Percentiles rank a stretch among this genome's conserved stretches.
These are phyloP conservation scores for Alternaria sp. DNA, from an alignment of 2,329 filamentous ascomycete species.

Conservation along the genomic window DNA sequence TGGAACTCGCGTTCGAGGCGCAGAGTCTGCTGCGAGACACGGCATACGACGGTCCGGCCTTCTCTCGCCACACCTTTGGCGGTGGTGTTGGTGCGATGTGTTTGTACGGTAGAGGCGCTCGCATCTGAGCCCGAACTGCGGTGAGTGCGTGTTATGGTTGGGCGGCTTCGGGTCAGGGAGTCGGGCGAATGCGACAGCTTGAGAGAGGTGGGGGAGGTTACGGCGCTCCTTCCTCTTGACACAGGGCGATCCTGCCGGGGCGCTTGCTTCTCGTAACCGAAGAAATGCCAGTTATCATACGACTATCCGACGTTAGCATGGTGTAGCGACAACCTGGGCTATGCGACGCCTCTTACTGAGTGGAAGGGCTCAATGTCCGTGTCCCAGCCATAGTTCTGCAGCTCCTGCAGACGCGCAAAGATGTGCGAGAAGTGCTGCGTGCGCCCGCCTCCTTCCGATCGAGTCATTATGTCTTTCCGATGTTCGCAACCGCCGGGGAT, in stretches of 20 bases:
- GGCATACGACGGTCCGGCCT: constrained; percentile 71
- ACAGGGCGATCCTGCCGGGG: constrained; percentile 23
- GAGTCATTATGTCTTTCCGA: constrained; percentile 26
- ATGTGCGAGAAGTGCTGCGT: constrained; percentile 41
- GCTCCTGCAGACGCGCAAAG: constrained; percentile 45
- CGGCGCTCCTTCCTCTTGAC: constrained; percentile 35
- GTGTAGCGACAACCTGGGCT: background rate
- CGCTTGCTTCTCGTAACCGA: constrained; percentile 44
- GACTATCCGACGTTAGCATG: constrained; percentile 54
- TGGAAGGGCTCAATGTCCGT: constrained; percentile 55
- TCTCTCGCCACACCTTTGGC: constrained; percentile 51
- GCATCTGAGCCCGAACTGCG: constrained; percentile 46
- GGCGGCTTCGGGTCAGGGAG: constrained; percentile 25
- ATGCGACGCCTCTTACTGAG: constrained; percentile 43
- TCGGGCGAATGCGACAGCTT: constrained; percentile 41
- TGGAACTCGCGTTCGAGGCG: constrained; percentile 88
- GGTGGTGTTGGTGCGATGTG: constrained; percentile 57
- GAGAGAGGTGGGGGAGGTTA: constrained; percentile 32
- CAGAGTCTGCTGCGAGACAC: constrained; percentile 80
- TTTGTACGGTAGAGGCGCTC: constrained; percentile 51
- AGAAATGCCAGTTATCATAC: constrained; percentile 83
- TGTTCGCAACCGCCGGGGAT: background rate
- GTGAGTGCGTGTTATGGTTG: constrained; percentile 35
- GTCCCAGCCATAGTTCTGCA: constrained; percentile 50
- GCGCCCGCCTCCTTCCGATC: constrained; percentile 14